Evolutionary conservation across 208 protist genomes (phyloP).

Genomic region (Vickermania spadyakhi): DNA sequence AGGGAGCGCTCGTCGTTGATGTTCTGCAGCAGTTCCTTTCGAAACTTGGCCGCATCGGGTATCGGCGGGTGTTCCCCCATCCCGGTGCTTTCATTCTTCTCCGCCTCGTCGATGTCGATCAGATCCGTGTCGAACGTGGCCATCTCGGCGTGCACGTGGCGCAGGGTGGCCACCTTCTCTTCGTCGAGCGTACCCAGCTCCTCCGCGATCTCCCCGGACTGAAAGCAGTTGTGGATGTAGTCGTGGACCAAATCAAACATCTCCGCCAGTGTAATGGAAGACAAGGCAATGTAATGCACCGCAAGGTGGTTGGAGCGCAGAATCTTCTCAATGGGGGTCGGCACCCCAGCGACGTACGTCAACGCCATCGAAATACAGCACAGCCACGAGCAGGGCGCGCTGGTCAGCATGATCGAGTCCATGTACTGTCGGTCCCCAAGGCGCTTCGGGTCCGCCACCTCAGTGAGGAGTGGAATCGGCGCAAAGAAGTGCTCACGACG

Average conservation of each 20-base stretch:
- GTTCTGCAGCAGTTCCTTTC: constrained; percentile 66
- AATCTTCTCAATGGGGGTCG: constrained; percentile 71
- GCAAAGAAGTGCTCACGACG: constrained; percentile 45
- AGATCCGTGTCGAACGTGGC: constrained; percentile 72
- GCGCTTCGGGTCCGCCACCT: constrained; percentile 16
- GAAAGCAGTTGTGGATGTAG: constrained; percentile 66
- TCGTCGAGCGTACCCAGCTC: constrained; percentile 17
- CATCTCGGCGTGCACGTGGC: constrained; percentile 71
- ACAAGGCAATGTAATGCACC: constrained; percentile 70
- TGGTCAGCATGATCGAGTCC: constrained; percentile 26
- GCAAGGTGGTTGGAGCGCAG: constrained; percentile 72
- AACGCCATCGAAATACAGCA: constrained; percentile 65
- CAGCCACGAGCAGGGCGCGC: constrained; percentile 76
- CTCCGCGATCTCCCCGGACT: constrained; percentile 42
- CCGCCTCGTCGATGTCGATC: constrained; percentile 27
- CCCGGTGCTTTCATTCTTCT: constrained; percentile 21
- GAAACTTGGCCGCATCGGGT: constrained; percentile 58
- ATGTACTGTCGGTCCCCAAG: constrained; percentile 23
- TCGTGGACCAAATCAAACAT: constrained; percentile 73
- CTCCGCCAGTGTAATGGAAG: constrained; percentile 74
- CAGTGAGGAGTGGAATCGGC: constrained; percentile 29
- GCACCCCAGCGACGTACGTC: constrained; percentile 57
- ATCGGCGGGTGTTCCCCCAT: constrained; percentile 76
- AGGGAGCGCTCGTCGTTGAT: constrained; percentile 37
- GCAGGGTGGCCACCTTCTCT: constrained; percentile 25